phyloP scores from a whole-genome alignment of 1,284 basidiomycete species.

The Xerocomus tenax region DNA sequence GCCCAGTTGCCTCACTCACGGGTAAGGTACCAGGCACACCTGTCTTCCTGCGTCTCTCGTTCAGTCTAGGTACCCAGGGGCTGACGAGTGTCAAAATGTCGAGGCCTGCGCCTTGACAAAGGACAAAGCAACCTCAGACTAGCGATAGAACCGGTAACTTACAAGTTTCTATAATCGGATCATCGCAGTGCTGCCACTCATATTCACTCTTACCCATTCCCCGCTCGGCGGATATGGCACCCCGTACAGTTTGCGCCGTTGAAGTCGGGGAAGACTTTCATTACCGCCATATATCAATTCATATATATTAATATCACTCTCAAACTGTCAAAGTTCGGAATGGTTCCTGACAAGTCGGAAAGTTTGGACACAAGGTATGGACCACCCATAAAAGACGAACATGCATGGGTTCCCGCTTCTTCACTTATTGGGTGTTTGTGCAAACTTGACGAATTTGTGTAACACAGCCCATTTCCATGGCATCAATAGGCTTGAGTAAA shows the following conservation, averaged over 20 bases:
- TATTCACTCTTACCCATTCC: background rate
- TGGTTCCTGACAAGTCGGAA: background rate
- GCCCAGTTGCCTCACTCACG: background rate
- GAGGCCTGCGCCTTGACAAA: background rate
- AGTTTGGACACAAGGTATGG: background rate
- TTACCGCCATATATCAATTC: background rate
- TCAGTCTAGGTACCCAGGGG: background rate
- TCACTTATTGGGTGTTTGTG: background rate
- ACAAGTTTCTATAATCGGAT: background rate
- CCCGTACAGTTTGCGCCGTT: background rate
- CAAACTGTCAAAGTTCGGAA: background rate
- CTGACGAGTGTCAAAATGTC: background rate
- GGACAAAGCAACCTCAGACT: background rate
- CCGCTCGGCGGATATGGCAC: background rate
- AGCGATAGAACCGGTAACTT: background rate
- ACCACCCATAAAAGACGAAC: background rate
- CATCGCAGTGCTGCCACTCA: background rate
- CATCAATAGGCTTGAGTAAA: too few relatives aligned
- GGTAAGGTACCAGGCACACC: slow-evolving; percentile 17
- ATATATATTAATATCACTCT: background rate
- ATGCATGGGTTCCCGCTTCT: background rate
- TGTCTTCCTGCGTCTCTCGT: background rate
- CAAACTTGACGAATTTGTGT: background rate
- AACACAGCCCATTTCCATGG: too few relatives aligned
- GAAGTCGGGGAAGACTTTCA: background rate